Percentiles rank a stretch among this genome's conserved stretches.
Conservation (phyloP, 1,284 basidiomycete species). For the Bondarzewia mesenterica region DNA sequence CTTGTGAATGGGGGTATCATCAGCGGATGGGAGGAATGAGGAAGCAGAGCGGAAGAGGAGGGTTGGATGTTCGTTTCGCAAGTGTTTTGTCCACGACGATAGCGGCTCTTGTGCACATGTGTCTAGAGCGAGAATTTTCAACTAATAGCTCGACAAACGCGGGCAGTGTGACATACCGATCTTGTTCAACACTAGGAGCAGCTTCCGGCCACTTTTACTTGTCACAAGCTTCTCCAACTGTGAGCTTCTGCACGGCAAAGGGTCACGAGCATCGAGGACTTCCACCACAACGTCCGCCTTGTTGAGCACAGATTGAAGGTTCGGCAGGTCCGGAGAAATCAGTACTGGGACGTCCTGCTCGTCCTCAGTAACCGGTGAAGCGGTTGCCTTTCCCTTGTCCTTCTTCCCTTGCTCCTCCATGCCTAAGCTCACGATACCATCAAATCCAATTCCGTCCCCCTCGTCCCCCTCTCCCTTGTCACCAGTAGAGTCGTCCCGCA, state of each 20-base stretch:
- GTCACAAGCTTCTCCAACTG: conserved; percentile 55
- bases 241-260: conserved; percentile 58
- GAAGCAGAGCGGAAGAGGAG: conserved; percentile 77
- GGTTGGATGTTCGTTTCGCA: conserved; percentile 66
- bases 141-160: not conserved
- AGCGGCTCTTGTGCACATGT: conserved; percentile 79
- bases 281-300: conserved; percentile 80
- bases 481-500: conserved; percentile 21
- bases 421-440: conserved; percentile 37
- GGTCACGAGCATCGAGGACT: conserved; percentile 84
- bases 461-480: conserved; percentile 15
- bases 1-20: conserved; percentile 27
- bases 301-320: conserved; percentile 68
- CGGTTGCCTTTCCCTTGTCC: conserved; percentile 7
- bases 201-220: conserved; percentile 38
- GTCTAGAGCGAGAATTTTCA: conserved; percentile 48
- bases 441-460: conserved; percentile 16
- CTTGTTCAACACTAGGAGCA: conserved; percentile 81
- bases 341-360: conserved; percentile 48
- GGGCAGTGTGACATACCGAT: conserved; percentile 49
- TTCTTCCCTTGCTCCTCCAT: conserved; percentile 24
- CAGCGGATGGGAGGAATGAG: conserved; percentile 46
- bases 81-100: conserved; percentile 64
- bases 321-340: conserved; percentile 60
- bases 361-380: conserved; percentile 22